Percentiles rank a stretch among this genome's conserved stretches.
Evolutionary conservation across 2,329 filamentous ascomycete genomes (phyloP).

Genomic region (Diaporthe velutina): DNA sequence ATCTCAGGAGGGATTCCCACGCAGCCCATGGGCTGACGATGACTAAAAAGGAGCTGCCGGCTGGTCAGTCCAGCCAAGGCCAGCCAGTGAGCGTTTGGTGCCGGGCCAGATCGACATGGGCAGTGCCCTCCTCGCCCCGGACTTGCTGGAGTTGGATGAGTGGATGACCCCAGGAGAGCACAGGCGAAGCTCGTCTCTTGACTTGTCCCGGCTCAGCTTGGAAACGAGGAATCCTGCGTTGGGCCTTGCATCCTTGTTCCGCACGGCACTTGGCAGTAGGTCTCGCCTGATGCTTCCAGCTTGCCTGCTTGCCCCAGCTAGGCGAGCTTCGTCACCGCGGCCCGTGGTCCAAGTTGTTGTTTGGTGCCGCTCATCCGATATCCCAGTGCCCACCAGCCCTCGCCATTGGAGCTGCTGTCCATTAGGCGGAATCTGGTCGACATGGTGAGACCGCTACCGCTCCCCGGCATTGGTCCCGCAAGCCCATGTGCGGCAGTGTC

Average conservation of each 20-base stretch:
- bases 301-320: background rate
- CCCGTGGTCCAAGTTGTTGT: conserved; percentile 3
- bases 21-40: conserved; percentile 3
- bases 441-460: conserved; percentile 25
- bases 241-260: conserved; percentile 13
- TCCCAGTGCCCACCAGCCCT: conserved; percentile 6
- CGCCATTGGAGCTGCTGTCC: background rate
- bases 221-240: conserved; percentile 1
- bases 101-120: conserved; percentile 11
- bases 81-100: conserved; percentile 11
- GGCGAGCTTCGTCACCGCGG: conserved; percentile 7
- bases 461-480: conserved; percentile 14
- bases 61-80: background rate
- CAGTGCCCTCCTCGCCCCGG: background rate
- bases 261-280: conserved; percentile 26
- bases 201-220: conserved; percentile 23
- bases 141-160: background rate
- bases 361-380: conserved; percentile 30
- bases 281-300: conserved; percentile 11
- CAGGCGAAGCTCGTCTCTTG: conserved; percentile 17
- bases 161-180: background rate
- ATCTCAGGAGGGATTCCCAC: background rate
- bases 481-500: conserved; percentile 26
- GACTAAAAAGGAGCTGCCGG: conserved; percentile 13
- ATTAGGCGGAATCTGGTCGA: background rate